These are phyloP conservation scores for Geum urbanum DNA, from an alignment of 306 rosid genomes.

Conservation along the genomic window DNA sequence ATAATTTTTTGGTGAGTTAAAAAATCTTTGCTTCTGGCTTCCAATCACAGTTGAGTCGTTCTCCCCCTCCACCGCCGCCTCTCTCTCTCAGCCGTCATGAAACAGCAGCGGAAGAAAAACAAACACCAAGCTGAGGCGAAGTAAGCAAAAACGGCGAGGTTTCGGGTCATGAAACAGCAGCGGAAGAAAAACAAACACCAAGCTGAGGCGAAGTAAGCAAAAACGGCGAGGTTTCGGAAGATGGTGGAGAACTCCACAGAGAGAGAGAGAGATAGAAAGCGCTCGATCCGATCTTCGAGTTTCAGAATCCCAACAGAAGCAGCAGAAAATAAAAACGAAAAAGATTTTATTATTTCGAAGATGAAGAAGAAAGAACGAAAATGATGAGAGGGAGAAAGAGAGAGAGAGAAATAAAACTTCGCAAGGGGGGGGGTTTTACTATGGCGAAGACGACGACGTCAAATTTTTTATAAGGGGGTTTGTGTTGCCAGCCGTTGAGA, in stretches of 20 bases:
- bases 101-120: not conserved
- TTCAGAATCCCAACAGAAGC: constrained; percentile 39
- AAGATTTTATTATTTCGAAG: constrained; percentile 1
- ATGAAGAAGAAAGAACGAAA: not conserved
- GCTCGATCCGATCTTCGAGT: constrained; percentile 48
- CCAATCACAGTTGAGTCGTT: constrained; percentile 13
- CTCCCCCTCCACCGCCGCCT: constrained; percentile 1
- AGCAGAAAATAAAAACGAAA: constrained; percentile 6
- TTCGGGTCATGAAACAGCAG: constrained; percentile 10
- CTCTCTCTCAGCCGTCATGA: constrained; percentile 8
- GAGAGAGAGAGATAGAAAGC: constrained; percentile 21
- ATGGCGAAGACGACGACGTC: constrained; percentile 23
- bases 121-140: not conserved
- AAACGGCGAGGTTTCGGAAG: constrained; percentile 16
- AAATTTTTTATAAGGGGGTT: not conserved
- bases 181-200: not conserved
- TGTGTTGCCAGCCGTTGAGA: constrained; percentile 19
- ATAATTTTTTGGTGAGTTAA: no score
- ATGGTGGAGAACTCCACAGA: constrained; percentile 9
- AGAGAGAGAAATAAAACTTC: not conserved
- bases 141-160: constrained; percentile 9
- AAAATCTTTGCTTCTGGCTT: no score
- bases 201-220: not conserved
- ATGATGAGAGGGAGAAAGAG: not conserved
- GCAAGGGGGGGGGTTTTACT: not conserved